phyloP scores from a whole-genome alignment of 2,329 filamentous ascomycete genomes.

The Coleophoma crateriformis region DNA sequence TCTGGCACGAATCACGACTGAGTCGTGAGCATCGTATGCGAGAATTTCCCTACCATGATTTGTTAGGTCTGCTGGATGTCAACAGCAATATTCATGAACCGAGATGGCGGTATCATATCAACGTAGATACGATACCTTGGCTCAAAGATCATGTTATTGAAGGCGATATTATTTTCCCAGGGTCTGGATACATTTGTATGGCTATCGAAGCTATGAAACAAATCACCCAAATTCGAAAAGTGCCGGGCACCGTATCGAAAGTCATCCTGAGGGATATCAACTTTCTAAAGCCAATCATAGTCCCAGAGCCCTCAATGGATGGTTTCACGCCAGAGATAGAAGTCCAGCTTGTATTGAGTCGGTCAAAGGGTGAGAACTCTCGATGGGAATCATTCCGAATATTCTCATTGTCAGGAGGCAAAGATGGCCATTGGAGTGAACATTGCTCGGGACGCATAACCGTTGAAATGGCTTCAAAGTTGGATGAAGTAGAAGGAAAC shows the following conservation, averaged over 20 bases:
- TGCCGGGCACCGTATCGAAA: conserved; percentile 1
- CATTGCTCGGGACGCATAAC: conserved; percentile 3
- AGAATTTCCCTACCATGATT: conserved; percentile 39
- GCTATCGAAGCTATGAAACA: conserved; percentile 33
- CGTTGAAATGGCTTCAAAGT: conserved; percentile 1
- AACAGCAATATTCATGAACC: conserved; percentile 15
- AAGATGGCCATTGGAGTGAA: conserved; percentile 2
- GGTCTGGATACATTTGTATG: conserved; percentile 44
- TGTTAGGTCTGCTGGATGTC: conserved; percentile 32
- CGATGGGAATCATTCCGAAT: conserved; percentile 4
- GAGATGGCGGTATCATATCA: conserved; percentile 23
- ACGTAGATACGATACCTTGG: conserved; percentile 41
- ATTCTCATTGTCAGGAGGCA: neutral
- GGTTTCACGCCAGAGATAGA: conserved; percentile 3
- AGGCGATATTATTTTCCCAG: conserved; percentile 43
- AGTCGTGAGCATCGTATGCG: conserved; percentile 38
- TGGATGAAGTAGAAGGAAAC: conserved; percentile 4
- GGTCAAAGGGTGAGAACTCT: neutral
- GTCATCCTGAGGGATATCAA: conserved; percentile 1
- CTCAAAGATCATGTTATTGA: conserved; percentile 45
- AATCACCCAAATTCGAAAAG: conserved; percentile 3
- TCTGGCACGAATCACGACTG: conserved; percentile 48
- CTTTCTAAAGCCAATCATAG: conserved; percentile 4
- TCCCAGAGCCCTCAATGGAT: neutral
- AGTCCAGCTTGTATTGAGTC: conserved; percentile 4